These are phyloP conservation scores for Aegilops speltoides DNA, from an alignment of 176 grass and related monocot genomes.

Conservation along the genomic window DNA sequence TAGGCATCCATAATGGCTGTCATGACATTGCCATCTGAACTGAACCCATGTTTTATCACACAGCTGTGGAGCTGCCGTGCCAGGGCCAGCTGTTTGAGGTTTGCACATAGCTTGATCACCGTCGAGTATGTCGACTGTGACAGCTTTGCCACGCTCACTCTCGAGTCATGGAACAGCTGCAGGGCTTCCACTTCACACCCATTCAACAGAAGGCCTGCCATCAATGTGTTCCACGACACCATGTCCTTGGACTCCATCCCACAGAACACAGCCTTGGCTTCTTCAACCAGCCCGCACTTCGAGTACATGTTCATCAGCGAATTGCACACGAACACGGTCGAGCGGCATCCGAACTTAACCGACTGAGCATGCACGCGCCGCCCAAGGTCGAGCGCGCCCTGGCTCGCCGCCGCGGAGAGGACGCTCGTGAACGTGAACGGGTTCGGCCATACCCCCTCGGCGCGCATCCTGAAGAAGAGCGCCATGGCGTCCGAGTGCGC, in stretches of 20 bases:
- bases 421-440: slow-evolving; percentile 34
- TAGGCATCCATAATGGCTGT: slow-evolving; percentile 60
- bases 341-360: slow-evolving; percentile 49
- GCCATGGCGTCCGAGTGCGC: background rate
- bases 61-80: slow-evolving; percentile 64
- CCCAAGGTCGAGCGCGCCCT: slow-evolving; percentile 22
- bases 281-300: slow-evolving; percentile 46
- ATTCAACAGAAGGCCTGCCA: slow-evolving; percentile 58
- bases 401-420: slow-evolving; percentile 40
- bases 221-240: slow-evolving; percentile 67
- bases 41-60: slow-evolving; percentile 51
- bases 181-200: slow-evolving; percentile 45
- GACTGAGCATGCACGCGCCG: slow-evolving; percentile 37
- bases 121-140: slow-evolving; percentile 60
- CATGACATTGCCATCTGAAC: slow-evolving; percentile 47
- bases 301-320: slow-evolving; percentile 71
- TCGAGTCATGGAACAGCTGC: slow-evolving; percentile 49
- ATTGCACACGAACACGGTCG: slow-evolving; percentile 41
- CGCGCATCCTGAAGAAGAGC: slow-evolving; percentile 57
- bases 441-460: slow-evolving; percentile 38
- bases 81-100: slow-evolving; percentile 47
- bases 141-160: slow-evolving; percentile 23
- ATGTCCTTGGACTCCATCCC: slow-evolving; percentile 46
- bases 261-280: slow-evolving; percentile 54
- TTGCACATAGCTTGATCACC: slow-evolving; percentile 68